Conservation (phyloP, 1,139 yeast species). For the Trichomonascaceae sp. region DNA sequence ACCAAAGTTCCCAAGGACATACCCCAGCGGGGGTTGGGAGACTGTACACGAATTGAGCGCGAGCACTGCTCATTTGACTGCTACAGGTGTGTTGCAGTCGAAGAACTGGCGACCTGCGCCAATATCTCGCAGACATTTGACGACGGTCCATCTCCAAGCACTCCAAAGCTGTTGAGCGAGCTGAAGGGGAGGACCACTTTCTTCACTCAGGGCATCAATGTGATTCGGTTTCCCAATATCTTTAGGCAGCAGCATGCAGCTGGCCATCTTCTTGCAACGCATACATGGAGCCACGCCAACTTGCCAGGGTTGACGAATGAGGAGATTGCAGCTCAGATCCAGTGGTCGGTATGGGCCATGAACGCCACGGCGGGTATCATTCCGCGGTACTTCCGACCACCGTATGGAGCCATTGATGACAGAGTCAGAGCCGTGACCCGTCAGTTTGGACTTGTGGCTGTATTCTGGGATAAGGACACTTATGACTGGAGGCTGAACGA, state of each 20-base stretch:
- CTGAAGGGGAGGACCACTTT: conserved; percentile 54
- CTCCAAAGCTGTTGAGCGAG: conserved; percentile 42
- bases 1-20: conserved; percentile 33
- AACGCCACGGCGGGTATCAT: conserved; percentile 80
- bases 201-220: conserved; percentile 74
- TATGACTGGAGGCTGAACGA: conserved; percentile 70
- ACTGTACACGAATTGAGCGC: conserved; percentile 38
- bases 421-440: conserved; percentile 67
- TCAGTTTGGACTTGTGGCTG: conserved; percentile 79
- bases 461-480: conserved; percentile 84
- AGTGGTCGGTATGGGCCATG: conserved; percentile 98
- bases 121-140: conserved; percentile 74
- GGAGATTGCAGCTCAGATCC: conserved; percentile 72
- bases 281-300: conserved; percentile 87
- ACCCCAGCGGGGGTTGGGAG: conserved; percentile 43
- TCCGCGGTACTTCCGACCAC: conserved; percentile 95
- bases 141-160: conserved; percentile 80
- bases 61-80: conserved; percentile 77
- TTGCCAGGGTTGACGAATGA: conserved; percentile 68
- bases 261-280: conserved; percentile 79
- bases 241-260: conserved; percentile 40
- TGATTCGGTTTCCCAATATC: conserved; percentile 61
- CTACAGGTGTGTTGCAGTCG: conserved; percentile 59
- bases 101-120: conserved; percentile 68
- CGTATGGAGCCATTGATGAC: conserved; percentile 88